Evolutionary conservation across 257 asterid genomes (phyloP).

Genomic region (Lithospermum erythrorhizon): DNA sequence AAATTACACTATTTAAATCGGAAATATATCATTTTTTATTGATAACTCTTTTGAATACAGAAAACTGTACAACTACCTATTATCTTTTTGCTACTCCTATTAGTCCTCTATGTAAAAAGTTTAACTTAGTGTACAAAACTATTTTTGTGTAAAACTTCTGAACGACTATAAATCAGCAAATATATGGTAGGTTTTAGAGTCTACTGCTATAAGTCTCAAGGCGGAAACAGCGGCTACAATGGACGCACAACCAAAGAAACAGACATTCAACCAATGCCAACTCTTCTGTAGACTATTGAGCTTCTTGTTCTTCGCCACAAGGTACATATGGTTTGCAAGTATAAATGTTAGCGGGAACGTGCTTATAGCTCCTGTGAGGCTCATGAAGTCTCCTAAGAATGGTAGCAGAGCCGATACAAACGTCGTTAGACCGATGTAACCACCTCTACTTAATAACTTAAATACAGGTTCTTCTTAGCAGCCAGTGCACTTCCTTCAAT

Average conservation of each 20-base stretch:
- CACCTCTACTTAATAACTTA: too few species aligned
- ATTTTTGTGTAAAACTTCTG: background rate
- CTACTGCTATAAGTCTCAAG: conserved; percentile 49
- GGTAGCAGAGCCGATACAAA: conserved; percentile 81
- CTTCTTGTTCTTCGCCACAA: conserved; percentile 54
- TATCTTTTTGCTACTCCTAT: too few species aligned
- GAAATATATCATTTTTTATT: too few species aligned
- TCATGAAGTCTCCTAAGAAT: conserved; percentile 94
- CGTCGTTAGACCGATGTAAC: conserved; percentile 58
- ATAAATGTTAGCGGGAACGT: conserved; percentile 93
- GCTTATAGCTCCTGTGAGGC: conserved; percentile 96
- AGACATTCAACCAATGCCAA: conserved; percentile 89
- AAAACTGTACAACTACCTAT: too few species aligned
- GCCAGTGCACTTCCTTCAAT: conserved; percentile 64
- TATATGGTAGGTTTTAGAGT: conserved; percentile 48
- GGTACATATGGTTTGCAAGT: conserved; percentile 96
- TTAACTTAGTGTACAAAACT: background rate
- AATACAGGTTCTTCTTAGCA: conserved; percentile 47
- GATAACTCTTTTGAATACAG: too few species aligned
- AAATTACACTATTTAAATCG: too few species aligned
- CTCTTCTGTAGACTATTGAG: conserved; percentile 44
- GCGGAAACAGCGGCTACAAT: conserved; percentile 69
- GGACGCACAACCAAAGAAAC: conserved; percentile 46
- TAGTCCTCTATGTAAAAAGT: too few species aligned
- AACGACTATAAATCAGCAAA: conserved; percentile 61